These are phyloP conservation scores for Venturia asperata DNA, from an alignment of 2,329 filamentous ascomycete genomes.

Conservation along the genomic window DNA sequence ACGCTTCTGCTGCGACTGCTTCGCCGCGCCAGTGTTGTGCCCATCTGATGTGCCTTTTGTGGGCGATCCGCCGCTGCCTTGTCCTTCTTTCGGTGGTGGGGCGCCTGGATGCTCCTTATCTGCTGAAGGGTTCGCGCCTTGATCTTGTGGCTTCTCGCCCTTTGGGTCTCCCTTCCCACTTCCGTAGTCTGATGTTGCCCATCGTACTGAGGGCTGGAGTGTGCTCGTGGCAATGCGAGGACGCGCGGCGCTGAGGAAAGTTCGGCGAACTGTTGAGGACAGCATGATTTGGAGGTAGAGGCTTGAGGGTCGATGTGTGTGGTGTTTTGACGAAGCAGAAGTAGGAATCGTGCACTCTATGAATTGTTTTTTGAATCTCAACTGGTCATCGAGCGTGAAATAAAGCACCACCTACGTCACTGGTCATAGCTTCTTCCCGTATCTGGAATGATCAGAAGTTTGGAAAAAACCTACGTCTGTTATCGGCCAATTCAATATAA, in stretches of 20 bases:
- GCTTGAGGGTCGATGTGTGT: neutral
- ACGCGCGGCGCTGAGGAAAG: neutral
- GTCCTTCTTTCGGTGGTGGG: constrained; percentile 36
- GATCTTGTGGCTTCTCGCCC: constrained; percentile 39
- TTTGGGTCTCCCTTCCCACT: constrained; percentile 36
- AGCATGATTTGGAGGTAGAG: neutral
- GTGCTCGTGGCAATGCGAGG: neutral
- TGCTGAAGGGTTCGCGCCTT: constrained; percentile 34
- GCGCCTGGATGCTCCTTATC: constrained; percentile 41
- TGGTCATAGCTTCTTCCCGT: constrained; percentile 8
- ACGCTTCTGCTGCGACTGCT: constrained; percentile 6
- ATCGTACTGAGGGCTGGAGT: neutral
- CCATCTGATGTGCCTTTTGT: constrained; percentile 24
- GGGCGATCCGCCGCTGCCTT: constrained; percentile 28
- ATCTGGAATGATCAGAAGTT: neutral
- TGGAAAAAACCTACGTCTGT: too few relatives aligned
- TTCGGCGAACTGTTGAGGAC: neutral
- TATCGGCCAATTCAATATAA: neutral
- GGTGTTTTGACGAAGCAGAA: neutral
- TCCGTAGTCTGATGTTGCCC: constrained; percentile 33
- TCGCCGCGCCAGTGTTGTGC: constrained; percentile 4
- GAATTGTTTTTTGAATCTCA: neutral
- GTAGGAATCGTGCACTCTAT: neutral
- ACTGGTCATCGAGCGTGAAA: constrained; percentile 2
- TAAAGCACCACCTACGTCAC: neutral